Percentiles rank a stretch among this genome's conserved stretches.
These are phyloP conservation scores for Triangularia verruculosa DNA, from an alignment of 2,329 filamentous ascomycete species.

Conservation along the genomic window DNA sequence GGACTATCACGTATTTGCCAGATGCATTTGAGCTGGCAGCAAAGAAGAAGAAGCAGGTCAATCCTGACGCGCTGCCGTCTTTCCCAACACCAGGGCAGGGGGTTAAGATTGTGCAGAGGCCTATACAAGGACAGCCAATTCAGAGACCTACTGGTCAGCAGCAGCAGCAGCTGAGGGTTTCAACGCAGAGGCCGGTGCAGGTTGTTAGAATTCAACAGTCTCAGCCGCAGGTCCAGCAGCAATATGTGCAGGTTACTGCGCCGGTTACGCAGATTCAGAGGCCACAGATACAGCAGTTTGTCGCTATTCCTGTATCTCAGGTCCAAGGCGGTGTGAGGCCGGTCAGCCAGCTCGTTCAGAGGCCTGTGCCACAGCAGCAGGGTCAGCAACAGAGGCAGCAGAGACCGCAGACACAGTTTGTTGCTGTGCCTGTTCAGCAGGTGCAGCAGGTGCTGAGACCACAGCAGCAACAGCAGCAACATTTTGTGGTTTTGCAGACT, in stretches of 20 bases:
- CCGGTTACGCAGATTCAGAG: not conserved
- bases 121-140: not conserved
- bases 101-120: not conserved
- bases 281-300: conserved; percentile 1
- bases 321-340: not conserved
- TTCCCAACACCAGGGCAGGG: conserved; percentile 5
- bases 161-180: not conserved
- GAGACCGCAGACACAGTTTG: not conserved
- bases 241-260: not conserved
- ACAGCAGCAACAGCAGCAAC: not conserved
- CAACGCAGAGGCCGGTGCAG: not conserved
- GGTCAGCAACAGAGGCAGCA: not conserved
- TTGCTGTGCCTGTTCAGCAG: not conserved
- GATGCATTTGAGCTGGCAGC: not conserved
- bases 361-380: not conserved
- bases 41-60: not conserved
- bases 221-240: not conserved
- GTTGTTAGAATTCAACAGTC: not conserved
- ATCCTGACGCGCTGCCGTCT: conserved; percentile 2
- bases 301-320: not conserved
- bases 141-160: not conserved
- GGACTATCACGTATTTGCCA: not conserved
- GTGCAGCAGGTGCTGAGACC: not conserved
- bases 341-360: not conserved
- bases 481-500: not conserved